Evolutionary conservation across 495 filamentous ascomycete genomes (phyloP).

Genomic region (Trichoderma reesei): DNA sequence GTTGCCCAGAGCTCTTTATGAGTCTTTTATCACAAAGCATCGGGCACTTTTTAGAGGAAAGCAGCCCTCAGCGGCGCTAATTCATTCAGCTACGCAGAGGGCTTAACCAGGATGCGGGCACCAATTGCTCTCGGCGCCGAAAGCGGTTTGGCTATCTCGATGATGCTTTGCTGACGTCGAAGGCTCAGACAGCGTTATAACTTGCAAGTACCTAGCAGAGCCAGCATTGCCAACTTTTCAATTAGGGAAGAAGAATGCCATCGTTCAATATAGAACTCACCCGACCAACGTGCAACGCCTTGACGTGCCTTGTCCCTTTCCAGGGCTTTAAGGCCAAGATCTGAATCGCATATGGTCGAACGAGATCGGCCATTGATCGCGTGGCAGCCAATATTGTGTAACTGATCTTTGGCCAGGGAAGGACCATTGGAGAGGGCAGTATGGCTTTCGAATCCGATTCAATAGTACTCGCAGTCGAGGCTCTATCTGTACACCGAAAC

Average conservation of each 20-base stretch:
- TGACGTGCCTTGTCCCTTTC: background rate
- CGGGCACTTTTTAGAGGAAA: background rate
- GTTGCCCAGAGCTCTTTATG: too few relatives aligned
- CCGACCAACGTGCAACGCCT: too few relatives aligned
- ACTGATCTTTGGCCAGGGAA: background rate
- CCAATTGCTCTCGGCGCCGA: background rate
- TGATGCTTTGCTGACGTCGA: constrained; percentile 3
- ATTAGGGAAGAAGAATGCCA: too few relatives aligned
- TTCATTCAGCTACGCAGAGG: background rate
- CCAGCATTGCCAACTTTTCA: background rate
- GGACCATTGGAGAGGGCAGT: background rate
- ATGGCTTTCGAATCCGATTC: too few relatives aligned
- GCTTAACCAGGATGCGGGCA: background rate
- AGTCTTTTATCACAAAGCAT: background rate
- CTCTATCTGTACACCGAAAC: background rate
- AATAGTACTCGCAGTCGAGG: background rate
- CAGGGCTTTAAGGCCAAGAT: background rate
- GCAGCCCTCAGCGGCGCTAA: background rate
- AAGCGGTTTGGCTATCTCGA: background rate
- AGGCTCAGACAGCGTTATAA: too few relatives aligned
- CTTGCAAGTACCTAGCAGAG: background rate
- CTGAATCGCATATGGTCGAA: background rate
- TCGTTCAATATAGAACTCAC: too few relatives aligned
- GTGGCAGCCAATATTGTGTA: too few relatives aligned
- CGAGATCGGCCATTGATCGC: background rate